These are phyloP conservation scores for Corynespora cassiicola DNA, from an alignment of 2,329 filamentous ascomycete species.

Conservation along the genomic window DNA sequence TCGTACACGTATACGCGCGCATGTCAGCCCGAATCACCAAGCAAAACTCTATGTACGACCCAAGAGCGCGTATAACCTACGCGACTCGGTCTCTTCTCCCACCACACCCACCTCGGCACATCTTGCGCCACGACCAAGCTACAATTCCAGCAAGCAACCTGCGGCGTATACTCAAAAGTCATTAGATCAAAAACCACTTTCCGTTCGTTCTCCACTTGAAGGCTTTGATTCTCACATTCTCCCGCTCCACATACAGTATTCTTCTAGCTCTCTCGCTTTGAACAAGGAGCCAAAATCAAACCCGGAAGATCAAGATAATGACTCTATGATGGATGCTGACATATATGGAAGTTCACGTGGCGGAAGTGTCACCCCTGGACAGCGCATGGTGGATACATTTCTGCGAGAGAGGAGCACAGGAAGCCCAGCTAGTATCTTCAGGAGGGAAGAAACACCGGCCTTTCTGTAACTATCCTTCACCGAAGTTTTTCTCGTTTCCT, in stretches of 20 bases:
- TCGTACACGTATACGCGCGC: conserved; percentile 22
- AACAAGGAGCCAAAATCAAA: conserved; percentile 22
- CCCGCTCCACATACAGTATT: conserved; percentile 13
- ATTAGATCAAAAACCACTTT: not conserved
- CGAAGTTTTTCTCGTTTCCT: too few species aligned
- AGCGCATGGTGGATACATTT: conserved; percentile 39
- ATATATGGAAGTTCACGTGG: conserved; percentile 6
- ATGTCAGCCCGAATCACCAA: conserved; percentile 22
- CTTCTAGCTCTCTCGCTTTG: conserved; percentile 20
- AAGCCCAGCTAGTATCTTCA: conserved; percentile 12
- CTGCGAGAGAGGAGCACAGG: conserved; percentile 24
- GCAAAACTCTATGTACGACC: conserved; percentile 30
- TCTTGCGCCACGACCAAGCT: not conserved
- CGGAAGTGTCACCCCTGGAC: conserved; percentile 34
- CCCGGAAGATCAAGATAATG: conserved; percentile 16
- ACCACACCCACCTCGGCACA: not conserved
- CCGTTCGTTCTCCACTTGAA: conserved; percentile 7
- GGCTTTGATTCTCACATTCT: not conserved
- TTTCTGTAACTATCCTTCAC: too few species aligned
- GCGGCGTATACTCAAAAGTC: conserved; percentile 1
- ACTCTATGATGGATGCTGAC: conserved; percentile 11
- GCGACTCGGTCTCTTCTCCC: conserved; percentile 8
- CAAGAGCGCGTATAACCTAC: conserved; percentile 42
- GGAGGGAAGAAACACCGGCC: conserved; percentile 15
- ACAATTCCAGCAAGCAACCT: conserved; percentile 11